Conservation (phyloP, 2,329 filamentous ascomycete genomes). For the Colletotrichum chlorophyti region DNA sequence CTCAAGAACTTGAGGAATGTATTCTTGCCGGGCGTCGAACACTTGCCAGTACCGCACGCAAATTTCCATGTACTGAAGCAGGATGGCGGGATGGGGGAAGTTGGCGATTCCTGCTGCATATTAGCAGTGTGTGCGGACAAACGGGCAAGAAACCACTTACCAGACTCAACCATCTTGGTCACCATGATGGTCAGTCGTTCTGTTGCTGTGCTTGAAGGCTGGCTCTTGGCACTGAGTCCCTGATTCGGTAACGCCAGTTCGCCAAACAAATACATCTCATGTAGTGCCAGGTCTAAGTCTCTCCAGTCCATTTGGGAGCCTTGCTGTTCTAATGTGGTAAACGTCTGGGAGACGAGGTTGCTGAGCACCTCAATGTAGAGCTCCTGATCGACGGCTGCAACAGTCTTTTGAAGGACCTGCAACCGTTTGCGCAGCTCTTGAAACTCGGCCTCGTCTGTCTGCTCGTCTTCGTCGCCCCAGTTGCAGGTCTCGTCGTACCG, state of each 20-base stretch:
- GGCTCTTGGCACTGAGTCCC: slow-evolving; percentile 84
- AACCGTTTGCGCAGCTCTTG: slow-evolving; percentile 91
- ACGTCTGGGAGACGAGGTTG: slow-evolving; percentile 85
- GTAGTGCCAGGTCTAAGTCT: slow-evolving; percentile 89
- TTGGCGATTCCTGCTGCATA: slow-evolving; percentile 72
- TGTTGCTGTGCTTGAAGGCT: slow-evolving; percentile 79
- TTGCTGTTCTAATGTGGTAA: slow-evolving; percentile 78
- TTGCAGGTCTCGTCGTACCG: slow-evolving; percentile 93
- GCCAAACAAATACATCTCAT: slow-evolving; percentile 96
- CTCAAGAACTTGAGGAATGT: slow-evolving; percentile 87
- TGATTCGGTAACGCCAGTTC: slow-evolving; percentile 91
- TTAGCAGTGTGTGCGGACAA: slow-evolving; percentile 33
- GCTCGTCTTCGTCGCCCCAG: slow-evolving; percentile 93
- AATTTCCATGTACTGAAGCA: slow-evolving; percentile 98
- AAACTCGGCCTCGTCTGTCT: slow-evolving; percentile 97
- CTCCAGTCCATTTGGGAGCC: slow-evolving; percentile 87
- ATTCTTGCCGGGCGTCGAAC: slow-evolving; percentile 83
- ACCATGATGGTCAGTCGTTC: slow-evolving; percentile 91
- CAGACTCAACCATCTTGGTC: slow-evolving; percentile 91
- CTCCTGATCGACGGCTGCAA: slow-evolving; percentile 85
- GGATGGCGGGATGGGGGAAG: slow-evolving; percentile 88
- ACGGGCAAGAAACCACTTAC: slow-evolving; percentile 56
- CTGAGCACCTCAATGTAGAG: slow-evolving; percentile 90
- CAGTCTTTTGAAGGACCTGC: slow-evolving; percentile 89
- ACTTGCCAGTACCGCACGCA: slow-evolving; percentile 93